phyloP scores from a whole-genome alignment of 2,329 filamentous ascomycete genomes.

The Claviceps pazoutovae region DNA sequence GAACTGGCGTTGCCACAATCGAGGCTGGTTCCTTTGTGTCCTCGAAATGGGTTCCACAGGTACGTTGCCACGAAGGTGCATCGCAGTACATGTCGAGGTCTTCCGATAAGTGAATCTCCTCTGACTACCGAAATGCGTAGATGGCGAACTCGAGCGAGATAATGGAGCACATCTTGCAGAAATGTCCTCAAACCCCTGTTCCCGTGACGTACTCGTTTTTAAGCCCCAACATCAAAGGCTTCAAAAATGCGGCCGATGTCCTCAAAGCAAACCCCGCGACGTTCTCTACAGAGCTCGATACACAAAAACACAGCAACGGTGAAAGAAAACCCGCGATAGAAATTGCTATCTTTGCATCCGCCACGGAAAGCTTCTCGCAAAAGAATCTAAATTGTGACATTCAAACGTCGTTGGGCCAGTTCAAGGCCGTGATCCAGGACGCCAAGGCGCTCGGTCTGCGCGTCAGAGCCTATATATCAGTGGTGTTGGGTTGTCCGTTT shows the following conservation, averaged over 20 bases:
- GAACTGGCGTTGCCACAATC: conserved; percentile 57
- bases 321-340: conserved; percentile 41
- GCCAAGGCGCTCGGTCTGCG: conserved; percentile 52
- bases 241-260: conserved; percentile 46
- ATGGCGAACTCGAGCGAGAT: conserved; percentile 71
- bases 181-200: conserved; percentile 36
- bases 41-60: conserved; percentile 75
- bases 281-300: conserved; percentile 37
- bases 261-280: conserved; percentile 36
- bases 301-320: conserved; percentile 22
- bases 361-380: conserved; percentile 66
- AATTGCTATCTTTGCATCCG: conserved; percentile 68
- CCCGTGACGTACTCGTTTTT: conserved; percentile 68
- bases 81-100: neutral
- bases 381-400: conserved; percentile 76
- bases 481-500: conserved; percentile 69
- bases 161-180: conserved; percentile 50
- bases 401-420: conserved; percentile 55
- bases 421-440: conserved; percentile 54
- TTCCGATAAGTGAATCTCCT: neutral
- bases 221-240: conserved; percentile 60
- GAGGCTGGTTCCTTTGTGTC: conserved; percentile 74
- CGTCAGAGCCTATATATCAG: conserved; percentile 68
- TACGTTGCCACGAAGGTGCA: conserved; percentile 18
- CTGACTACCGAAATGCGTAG: conserved; percentile 23